These are phyloP conservation scores for Candida insectalens DNA, from an alignment of 805 yeast genomes.

Conservation along the genomic window DNA sequence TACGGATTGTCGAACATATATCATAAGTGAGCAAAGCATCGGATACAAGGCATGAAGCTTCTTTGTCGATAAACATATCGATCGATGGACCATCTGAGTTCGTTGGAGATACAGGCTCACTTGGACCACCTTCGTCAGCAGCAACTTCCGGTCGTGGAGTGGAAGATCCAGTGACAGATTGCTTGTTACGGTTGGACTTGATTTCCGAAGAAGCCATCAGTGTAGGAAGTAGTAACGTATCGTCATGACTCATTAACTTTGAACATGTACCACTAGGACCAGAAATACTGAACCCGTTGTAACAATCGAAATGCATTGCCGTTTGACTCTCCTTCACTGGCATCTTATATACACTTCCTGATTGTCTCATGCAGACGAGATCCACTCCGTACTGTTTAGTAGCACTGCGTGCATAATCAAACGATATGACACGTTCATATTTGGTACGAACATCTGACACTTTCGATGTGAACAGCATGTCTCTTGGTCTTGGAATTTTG, in stretches of 20 bases:
- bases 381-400: slow-evolving; percentile 44
- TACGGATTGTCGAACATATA: slow-evolving; percentile 60
- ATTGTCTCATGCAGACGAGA: slow-evolving; percentile 80
- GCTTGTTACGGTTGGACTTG: no score
- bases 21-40: slow-evolving; percentile 49
- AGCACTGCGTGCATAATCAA: slow-evolving; percentile 64
- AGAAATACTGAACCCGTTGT: slow-evolving; percentile 51
- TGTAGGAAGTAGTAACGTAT: no score
- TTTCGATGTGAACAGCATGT: slow-evolving; percentile 61
- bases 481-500: slow-evolving; percentile 24
- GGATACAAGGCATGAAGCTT: slow-evolving; percentile 11
- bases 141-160: neutral
- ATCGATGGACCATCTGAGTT: neutral
- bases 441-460: slow-evolving; percentile 71
- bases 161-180: neutral
- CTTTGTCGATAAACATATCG: neutral
- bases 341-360: slow-evolving; percentile 82
- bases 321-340: slow-evolving; percentile 59
- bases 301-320: slow-evolving; percentile 54
- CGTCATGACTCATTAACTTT: slow-evolving; percentile 28
- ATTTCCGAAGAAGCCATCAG: no score
- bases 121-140: neutral
- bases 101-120: neutral
- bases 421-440: slow-evolving; percentile 74
- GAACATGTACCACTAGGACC: slow-evolving; percentile 50